These are phyloP conservation scores for Pythium periplocum DNA, from an alignment of 352 stramenopile genomes.

Conservation along the genomic window DNA sequence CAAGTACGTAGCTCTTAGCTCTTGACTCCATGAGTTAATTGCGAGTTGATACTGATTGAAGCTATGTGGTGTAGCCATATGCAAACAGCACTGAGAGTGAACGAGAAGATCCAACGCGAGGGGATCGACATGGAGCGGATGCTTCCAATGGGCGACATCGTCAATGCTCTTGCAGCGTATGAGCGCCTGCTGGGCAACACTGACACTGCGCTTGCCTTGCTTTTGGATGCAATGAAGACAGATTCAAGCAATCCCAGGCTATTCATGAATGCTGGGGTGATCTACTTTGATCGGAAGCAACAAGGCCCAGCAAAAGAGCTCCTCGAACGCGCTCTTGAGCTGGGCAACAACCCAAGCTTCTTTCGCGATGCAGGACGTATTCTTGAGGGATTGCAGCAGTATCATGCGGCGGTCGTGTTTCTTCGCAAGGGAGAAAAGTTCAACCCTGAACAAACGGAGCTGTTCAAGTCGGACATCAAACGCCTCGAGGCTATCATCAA, in stretches of 20 bases:
- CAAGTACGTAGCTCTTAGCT: too few relatives aligned
- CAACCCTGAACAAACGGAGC: too few relatives aligned
- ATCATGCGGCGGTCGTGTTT: background rate
- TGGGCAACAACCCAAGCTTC: background rate
- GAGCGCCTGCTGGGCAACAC: background rate
- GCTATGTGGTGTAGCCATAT: too few relatives aligned
- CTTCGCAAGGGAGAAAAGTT: too few relatives aligned
- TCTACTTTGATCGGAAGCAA: background rate
- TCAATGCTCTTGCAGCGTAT: background rate
- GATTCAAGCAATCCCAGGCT: background rate
- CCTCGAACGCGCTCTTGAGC: background rate
- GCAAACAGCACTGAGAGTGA: too few relatives aligned
- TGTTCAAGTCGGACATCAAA: too few relatives aligned
- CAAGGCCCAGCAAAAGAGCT: background rate
- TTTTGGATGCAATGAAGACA: background rate
- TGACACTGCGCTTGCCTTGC: background rate
- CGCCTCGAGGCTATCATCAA: too few relatives aligned
- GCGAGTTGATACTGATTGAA: too few relatives aligned
- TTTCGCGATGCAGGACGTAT: background rate
- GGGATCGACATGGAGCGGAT: background rate
- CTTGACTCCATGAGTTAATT: too few relatives aligned
- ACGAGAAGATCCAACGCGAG: too few relatives aligned
- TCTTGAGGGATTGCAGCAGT: background rate
- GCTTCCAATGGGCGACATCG: background rate
- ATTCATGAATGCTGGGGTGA: background rate